A percentile compares a stretch with the other conserved stretches of the same genome.
These are phyloP conservation scores for Paracamarosporium sp. DNA, from an alignment of 2,329 filamentous ascomycete species.

Conservation along the genomic window DNA sequence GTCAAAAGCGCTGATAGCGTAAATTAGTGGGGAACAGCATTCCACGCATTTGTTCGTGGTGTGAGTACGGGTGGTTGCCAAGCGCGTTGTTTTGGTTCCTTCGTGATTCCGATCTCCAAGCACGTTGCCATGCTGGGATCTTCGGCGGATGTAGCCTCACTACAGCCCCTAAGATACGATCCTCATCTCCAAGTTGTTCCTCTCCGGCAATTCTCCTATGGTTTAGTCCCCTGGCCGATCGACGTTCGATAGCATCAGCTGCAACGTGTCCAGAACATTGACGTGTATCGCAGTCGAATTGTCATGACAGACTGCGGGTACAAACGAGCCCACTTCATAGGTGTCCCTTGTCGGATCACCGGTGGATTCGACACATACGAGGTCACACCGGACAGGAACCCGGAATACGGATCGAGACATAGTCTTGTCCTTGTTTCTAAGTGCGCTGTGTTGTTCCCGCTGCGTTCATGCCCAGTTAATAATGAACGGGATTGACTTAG, in stretches of 20 bases:
- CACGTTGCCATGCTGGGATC: neutral
- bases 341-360: neutral
- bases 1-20: neutral
- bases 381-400: neutral
- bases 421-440: neutral
- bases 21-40: neutral
- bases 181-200: neutral
- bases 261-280: neutral
- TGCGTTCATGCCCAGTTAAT: constrained; percentile 13
- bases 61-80: neutral
- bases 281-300: neutral
- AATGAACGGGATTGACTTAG: neutral
- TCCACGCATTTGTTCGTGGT: neutral
- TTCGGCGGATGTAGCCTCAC: constrained; percentile 2
- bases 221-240: neutral
- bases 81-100: neutral
- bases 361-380: neutral
- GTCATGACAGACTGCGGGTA: neutral
- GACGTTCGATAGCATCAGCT: neutral
- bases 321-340: neutral
- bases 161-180: neutral
- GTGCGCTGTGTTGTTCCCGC: neutral
- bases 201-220: neutral
- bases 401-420: neutral
- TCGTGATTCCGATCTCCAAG: neutral